Conservation (phyloP, 225 moss, liverwort and hornwort genomes). For the Climacium dendroides region DNA sequence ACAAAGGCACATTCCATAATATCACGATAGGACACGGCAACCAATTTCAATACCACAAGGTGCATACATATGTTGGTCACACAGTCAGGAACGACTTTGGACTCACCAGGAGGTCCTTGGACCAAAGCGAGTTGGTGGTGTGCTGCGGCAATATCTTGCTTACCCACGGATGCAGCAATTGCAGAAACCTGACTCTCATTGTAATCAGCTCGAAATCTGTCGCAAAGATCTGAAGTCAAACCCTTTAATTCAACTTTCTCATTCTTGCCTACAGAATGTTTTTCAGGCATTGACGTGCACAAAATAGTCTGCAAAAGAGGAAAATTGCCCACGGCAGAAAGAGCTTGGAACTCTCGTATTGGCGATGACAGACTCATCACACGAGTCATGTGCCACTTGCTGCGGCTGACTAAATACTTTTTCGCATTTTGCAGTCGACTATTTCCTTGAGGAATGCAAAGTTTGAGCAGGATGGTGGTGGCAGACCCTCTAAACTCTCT, state of each 20-base stretch:
- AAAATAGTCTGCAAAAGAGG: constrained; percentile 67
- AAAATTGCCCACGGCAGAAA: constrained; percentile 57
- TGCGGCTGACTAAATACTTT: constrained; percentile 69
- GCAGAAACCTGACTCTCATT: constrained; percentile 88
- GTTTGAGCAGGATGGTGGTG: constrained; percentile 58
- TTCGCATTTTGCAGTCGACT: constrained; percentile 71
- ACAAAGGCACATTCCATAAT: not conserved
- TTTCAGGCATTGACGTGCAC: constrained; percentile 25
- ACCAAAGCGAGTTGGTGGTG: constrained; percentile 83
- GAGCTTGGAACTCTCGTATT: constrained; percentile 87
- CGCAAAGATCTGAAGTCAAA: constrained; percentile 47
- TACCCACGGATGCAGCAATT: constrained; percentile 57
- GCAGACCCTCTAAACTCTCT: constrained; percentile 59
- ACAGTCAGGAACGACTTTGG: not conserved
- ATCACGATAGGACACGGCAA: not conserved
- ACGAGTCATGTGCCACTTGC: constrained; percentile 90
- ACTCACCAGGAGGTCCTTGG: constrained; percentile 87
- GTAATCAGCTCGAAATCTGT: constrained; percentile 51
- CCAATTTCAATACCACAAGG: not conserved
- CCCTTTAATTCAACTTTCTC: constrained; percentile 4
- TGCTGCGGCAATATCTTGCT: constrained; percentile 34
- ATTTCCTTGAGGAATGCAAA: constrained; percentile 49
- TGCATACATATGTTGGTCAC: not conserved
- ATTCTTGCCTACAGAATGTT: not conserved
- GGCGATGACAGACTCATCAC: constrained; percentile 73